phyloP scores from a whole-genome alignment of 495 filamentous ascomycete species.

The Penicillium diatomitis region DNA sequence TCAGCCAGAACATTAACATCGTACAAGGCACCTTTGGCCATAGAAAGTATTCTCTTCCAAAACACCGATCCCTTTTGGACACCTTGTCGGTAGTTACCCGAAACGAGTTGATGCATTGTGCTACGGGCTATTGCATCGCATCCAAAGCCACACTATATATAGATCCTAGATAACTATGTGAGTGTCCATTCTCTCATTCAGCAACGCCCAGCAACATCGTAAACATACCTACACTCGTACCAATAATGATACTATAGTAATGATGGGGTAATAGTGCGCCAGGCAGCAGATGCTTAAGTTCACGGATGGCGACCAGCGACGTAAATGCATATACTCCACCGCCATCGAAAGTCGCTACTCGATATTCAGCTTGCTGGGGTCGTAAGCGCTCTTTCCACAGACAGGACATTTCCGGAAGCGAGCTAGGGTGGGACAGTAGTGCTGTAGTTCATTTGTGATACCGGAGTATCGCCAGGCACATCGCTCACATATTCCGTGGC shows the following conservation, averaged over 20 bases:
- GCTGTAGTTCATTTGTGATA: neutral
- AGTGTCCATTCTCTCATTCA: too few relatives aligned
- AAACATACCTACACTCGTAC: neutral
- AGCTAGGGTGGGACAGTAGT: neutral
- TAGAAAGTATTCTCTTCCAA: too few relatives aligned
- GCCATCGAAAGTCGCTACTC: conserved; percentile 1
- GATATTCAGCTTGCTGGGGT: neutral
- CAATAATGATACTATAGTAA: neutral
- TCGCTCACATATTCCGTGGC: conserved; percentile 2
- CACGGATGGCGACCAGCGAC: neutral
- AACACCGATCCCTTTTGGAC: neutral
- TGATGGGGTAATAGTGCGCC: neutral
- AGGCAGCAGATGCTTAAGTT: neutral
- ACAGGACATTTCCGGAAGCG: neutral
- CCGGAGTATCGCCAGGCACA: conserved; percentile 1
- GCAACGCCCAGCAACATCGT: neutral
- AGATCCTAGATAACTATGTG: neutral
- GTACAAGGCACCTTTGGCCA: neutral
- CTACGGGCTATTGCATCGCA: neutral
- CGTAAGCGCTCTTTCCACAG: neutral
- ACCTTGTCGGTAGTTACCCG: neutral
- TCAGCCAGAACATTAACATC: neutral
- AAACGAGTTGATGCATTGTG: neutral
- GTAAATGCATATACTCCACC: neutral
- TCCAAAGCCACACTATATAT: neutral